phyloP scores from a whole-genome alignment of 2,329 filamentous ascomycete species.

The Fusarium compactum region DNA sequence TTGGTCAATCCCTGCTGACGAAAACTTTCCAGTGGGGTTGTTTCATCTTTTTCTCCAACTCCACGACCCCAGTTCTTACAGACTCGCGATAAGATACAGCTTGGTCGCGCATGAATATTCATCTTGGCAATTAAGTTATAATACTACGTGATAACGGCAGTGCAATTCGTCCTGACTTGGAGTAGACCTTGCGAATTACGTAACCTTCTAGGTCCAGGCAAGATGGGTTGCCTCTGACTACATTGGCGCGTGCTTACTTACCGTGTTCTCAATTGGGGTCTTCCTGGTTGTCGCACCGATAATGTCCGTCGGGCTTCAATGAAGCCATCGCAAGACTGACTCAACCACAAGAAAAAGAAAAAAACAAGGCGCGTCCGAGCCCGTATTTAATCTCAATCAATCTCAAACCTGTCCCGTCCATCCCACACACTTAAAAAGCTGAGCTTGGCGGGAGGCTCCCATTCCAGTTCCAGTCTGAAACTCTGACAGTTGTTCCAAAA shows the following conservation, averaged over 20 bases:
- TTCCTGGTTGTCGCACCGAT: background rate
- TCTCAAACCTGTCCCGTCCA: background rate
- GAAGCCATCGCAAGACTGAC: background rate
- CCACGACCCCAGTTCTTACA: background rate
- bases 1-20: background rate
- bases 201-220: background rate
- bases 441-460: constrained; percentile 6
- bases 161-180: background rate
- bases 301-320: background rate
- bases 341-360: background rate
- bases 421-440: background rate
- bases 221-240: background rate
- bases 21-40: background rate
- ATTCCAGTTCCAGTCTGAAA: constrained; percentile 26
- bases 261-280: too few relatives aligned
- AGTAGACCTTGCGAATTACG: background rate
- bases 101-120: background rate
- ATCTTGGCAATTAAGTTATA: background rate
- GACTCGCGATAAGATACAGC: background rate
- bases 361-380: background rate
- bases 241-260: background rate
- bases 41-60: background rate
- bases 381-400: constrained; percentile 14
- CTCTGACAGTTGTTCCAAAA: constrained; percentile 27
- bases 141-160: background rate